phyloP scores from a whole-genome alignment of 2,329 filamentous ascomycete genomes.

The Hypocreales sp. region DNA sequence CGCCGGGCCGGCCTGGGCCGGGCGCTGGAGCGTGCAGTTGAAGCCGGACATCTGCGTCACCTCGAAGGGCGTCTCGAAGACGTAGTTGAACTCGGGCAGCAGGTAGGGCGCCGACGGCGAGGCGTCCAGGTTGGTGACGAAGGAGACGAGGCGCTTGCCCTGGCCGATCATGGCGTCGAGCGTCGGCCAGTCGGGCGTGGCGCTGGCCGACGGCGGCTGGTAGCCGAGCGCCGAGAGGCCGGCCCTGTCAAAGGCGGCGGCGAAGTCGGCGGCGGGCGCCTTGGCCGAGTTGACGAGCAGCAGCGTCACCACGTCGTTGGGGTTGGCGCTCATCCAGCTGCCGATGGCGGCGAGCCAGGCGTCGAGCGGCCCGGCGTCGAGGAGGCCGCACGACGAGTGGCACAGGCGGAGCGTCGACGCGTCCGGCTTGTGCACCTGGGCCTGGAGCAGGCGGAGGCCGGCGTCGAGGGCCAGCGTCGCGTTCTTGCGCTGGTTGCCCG shows the following conservation, averaged over 20 bases:
- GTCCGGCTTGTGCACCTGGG: slow-evolving; percentile 51
- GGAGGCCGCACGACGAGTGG: slow-evolving; percentile 49
- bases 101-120: slow-evolving; percentile 36
- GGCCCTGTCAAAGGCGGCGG: slow-evolving; percentile 35
- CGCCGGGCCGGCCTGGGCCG: slow-evolving; percentile 31
- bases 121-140: slow-evolving; percentile 41
- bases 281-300: slow-evolving; percentile 57
- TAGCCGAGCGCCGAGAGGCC: slow-evolving; percentile 49
- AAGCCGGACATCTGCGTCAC: slow-evolving; percentile 47
- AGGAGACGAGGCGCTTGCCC: slow-evolving; percentile 51
- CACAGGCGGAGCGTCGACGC: slow-evolving; percentile 51
- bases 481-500: slow-evolving; percentile 62
- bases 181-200: slow-evolving; percentile 48
- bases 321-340: slow-evolving; percentile 52
- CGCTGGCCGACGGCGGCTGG: slow-evolving; percentile 27
- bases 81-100: slow-evolving; percentile 45
- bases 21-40: slow-evolving; percentile 57
- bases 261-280: slow-evolving; percentile 37
- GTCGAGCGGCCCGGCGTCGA: slow-evolving; percentile 53
- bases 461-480: slow-evolving; percentile 54
- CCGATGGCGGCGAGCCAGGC: slow-evolving; percentile 50
- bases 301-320: slow-evolving; percentile 62
- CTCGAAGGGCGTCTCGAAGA: slow-evolving; percentile 62
- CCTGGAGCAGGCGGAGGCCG: slow-evolving; percentile 56
- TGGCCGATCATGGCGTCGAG: slow-evolving; percentile 51